phyloP scores from a whole-genome alignment of 805 yeast genomes.

The Candida suzukii region DNA sequence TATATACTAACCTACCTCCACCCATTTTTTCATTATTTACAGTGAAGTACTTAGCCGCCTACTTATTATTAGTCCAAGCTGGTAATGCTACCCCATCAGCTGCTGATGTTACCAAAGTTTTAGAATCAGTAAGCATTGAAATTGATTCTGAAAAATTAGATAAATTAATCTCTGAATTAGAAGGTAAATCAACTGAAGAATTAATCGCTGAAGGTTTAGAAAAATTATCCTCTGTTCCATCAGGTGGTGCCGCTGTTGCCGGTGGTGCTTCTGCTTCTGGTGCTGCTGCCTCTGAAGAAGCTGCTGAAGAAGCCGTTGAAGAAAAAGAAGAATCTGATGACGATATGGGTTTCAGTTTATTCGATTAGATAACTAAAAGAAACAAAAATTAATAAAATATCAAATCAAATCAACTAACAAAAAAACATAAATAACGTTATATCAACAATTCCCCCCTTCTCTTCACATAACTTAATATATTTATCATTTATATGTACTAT shows the following conservation, averaged over 20 bases:
- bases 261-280: conserved; percentile 50
- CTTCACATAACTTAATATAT: too few relatives aligned
- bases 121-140: conserved; percentile 74
- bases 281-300: conserved; percentile 50
- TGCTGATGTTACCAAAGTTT: conserved; percentile 63
- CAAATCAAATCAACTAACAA: too few relatives aligned
- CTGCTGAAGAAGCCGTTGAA: conserved; percentile 48
- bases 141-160: conserved; percentile 72
- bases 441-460: too few relatives aligned
- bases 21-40: conserved; percentile 8
- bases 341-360: conserved; percentile 88
- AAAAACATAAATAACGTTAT: too few relatives aligned
- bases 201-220: conserved; percentile 75
- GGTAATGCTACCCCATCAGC: conserved; percentile 81
- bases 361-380: conserved; percentile 61
- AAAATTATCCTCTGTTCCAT: conserved; percentile 75
- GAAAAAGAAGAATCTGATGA: conserved; percentile 43
- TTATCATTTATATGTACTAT: too few relatives aligned
- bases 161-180: conserved; percentile 64
- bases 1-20: conserved; percentile 4
- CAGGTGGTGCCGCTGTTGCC: conserved; percentile 74
- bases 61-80: conserved; percentile 82
- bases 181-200: conserved; percentile 70
- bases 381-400: neutral
- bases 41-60: conserved; percentile 92